phyloP scores from a whole-genome alignment of 208 protist genomes.

The Trypanosoma brucei region DNA sequence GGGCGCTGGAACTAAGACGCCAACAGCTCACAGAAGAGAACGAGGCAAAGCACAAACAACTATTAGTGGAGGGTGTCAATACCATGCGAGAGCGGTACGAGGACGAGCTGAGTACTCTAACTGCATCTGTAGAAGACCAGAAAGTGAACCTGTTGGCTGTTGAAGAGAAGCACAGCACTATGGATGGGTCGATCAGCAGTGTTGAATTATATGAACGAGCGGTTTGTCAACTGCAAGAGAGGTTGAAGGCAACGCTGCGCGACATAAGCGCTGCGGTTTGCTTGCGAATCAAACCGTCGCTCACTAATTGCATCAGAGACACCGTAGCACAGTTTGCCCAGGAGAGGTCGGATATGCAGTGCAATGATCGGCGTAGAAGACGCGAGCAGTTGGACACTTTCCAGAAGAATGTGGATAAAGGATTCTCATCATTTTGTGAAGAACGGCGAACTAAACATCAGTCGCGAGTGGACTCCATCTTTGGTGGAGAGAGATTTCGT shows the following conservation, averaged over 20 bases:
- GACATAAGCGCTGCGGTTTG: slow-evolving; percentile 29
- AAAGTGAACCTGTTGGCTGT: slow-evolving; percentile 7
- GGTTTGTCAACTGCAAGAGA: slow-evolving; percentile 22
- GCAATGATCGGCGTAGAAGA: slow-evolving; percentile 24
- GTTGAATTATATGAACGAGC: slow-evolving; percentile 16
- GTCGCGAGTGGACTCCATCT: slow-evolving; percentile 24
- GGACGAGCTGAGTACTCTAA: slow-evolving; percentile 12
- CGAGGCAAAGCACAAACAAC: neutral
- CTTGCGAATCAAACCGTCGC: slow-evolving; percentile 32
- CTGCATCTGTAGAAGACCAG: slow-evolving; percentile 11
- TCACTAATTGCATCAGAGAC: slow-evolving; percentile 32
- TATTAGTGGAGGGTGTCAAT: neutral
- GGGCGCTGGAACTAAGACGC: slow-evolving; percentile 8
- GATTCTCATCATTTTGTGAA: slow-evolving; percentile 20
- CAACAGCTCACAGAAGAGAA: slow-evolving; percentile 10
- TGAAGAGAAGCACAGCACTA: slow-evolving; percentile 20
- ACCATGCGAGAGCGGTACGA: slow-evolving; percentile 8
- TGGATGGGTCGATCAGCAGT: slow-evolving; percentile 18
- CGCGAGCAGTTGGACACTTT: slow-evolving; percentile 15
- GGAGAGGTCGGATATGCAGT: slow-evolving; percentile 37
- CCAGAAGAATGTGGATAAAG: slow-evolving; percentile 19
- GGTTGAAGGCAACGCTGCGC: slow-evolving; percentile 24
- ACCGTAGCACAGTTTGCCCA: slow-evolving; percentile 29
- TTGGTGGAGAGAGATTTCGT: slow-evolving; percentile 14
- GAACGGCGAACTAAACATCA: slow-evolving; percentile 16